phyloP scores from a whole-genome alignment of 225 moss, liverwort and hornwort species.

The Thuidium tamariscinum region DNA sequence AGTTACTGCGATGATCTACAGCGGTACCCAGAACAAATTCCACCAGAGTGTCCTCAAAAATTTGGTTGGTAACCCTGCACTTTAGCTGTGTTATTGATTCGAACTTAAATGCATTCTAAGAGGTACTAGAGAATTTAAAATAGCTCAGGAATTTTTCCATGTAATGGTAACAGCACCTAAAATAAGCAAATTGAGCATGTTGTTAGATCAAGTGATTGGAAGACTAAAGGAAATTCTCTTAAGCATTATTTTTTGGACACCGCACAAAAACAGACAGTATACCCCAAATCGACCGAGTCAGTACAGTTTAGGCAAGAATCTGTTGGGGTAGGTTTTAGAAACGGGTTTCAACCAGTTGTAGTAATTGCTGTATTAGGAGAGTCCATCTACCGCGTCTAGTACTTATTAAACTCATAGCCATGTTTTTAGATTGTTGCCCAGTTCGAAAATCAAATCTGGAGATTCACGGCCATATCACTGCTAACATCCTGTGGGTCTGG shows the following conservation, averaged over 20 bases:
- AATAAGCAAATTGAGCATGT: background rate
- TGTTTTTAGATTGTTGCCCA: background rate
- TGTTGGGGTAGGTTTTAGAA: too few species aligned
- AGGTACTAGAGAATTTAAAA: background rate
- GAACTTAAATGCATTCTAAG: background rate
- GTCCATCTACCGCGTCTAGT: background rate
- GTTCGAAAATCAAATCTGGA: background rate
- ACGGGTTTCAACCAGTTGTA: background rate
- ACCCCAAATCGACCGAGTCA: background rate
- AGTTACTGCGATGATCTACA: slow-evolving; percentile 69
- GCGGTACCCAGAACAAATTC: slow-evolving; percentile 43
- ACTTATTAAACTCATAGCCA: background rate
- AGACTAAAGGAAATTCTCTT: background rate
- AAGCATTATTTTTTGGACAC: too few species aligned
- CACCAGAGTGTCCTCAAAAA: slow-evolving; percentile 53
- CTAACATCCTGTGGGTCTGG: background rate
- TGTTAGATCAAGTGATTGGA: background rate
- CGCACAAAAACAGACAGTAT: background rate
- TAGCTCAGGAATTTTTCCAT: background rate
- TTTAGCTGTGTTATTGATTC: background rate
- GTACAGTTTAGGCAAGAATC: background rate
- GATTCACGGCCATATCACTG: background rate
- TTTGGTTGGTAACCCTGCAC: background rate
- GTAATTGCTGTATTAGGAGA: background rate
- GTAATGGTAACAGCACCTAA: background rate